Evolutionary conservation across 192 early-diverging fungal genomes (phyloP).

Genomic region (Coemansia sp.): DNA sequence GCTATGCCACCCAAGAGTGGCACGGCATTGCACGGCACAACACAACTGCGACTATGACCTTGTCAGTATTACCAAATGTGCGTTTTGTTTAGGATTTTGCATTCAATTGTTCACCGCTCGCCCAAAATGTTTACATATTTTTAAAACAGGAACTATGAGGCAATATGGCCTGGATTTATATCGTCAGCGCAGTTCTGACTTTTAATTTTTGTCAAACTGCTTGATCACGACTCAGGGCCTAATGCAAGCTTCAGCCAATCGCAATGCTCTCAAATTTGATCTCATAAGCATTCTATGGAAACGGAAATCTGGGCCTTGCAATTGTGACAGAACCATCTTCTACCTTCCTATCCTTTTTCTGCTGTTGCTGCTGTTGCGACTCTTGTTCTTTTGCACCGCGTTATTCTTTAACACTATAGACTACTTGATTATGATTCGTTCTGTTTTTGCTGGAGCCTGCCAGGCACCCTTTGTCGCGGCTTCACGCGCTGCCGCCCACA

Average conservation of each 20-base stretch:
- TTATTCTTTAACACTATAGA: neutral
- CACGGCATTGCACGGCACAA: too few species aligned
- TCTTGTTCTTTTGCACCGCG: neutral
- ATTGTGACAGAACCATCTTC: too few species aligned
- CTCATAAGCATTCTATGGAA: too few species aligned
- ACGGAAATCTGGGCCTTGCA: too few species aligned
- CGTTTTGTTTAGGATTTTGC: neutral
- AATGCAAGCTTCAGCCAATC: too few species aligned
- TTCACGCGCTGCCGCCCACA: conserved; percentile 1
- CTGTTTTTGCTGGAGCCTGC: conserved; percentile 24
- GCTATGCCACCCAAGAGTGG: neutral
- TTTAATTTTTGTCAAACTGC: too few species aligned
- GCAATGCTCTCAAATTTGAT: too few species aligned
- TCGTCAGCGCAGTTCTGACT: too few species aligned
- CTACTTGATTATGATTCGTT: conserved; percentile 25
- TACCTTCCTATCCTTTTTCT: too few species aligned
- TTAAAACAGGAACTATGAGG: neutral
- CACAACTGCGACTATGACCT: neutral
- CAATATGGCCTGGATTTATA: too few species aligned
- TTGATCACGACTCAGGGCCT: too few species aligned
- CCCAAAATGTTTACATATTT: neutral
- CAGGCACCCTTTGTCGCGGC: conserved; percentile 14
- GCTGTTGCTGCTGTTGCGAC: too few species aligned
- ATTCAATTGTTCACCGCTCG: neutral
- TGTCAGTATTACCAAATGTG: neutral